Base-by-base conservation (phyloP, 2,329 filamentous ascomycete species). In the Claviceps humidiphila region DNA sequence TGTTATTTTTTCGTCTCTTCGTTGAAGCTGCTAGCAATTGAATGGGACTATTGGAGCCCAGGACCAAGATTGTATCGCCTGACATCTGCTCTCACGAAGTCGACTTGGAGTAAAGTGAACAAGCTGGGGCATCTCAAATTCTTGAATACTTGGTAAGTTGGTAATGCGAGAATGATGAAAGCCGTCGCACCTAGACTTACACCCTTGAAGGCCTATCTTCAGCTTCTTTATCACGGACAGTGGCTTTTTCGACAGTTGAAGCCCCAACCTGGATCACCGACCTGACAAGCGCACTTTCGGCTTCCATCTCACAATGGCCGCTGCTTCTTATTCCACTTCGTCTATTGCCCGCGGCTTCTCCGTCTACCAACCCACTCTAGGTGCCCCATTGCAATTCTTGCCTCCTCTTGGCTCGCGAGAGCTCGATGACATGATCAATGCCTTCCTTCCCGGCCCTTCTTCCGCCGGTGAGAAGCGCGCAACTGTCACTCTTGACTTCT, bases 351-450 rank as follows among this genome's bases (percentile, higher is more conserved):
- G 73, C 66, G 76, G 76, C 53, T 81, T 81, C 65, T 80, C 78
- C 54, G 72, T 83, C 63, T 79, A 74, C 62, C 80, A 84, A 69
- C 72, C 77, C 44, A 64, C 71, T 48, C 69, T 80, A 51, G 80
- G 80, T 50, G 72, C 74, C 47, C 67, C 74, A 55, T 71, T 84
- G 53, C 71, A 88, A 67, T 81, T 88, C 75, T 67, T 82, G 64
- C 76, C 87, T 70, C 69, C 83, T 60, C 70, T 88, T 66, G 71
- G 82, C 62, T 71, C 76, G 55, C 59, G 77, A 67, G 75, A 87
- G 64, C 73, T 84, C 51, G 78, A 82, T 60, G 69, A 75, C 51
- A 66, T 84, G 63, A 74, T 84, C 59, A 68, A 80, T 63, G 71
- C 74, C 56, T 81, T 81, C 63, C 64, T 83, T 49, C 66, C 75